Evolutionary conservation across 2,329 filamentous ascomycete genomes (phyloP), one percentile per base, ranked within the genome.

Genomic region (Coniochaeta sp.): DNA sequence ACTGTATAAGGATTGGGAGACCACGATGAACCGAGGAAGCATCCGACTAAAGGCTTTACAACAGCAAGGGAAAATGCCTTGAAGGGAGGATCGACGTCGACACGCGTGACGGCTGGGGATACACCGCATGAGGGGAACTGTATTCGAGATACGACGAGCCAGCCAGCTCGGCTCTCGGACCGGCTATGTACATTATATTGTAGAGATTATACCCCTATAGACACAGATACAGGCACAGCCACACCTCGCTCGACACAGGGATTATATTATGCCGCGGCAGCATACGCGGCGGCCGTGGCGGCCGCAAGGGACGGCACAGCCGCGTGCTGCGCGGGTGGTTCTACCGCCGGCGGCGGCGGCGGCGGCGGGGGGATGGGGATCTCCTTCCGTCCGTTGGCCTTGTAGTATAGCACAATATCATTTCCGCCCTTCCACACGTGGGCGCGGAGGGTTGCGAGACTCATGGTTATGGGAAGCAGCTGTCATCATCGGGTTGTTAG

Each of bases 381-480:
- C 62, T 83, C 79, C 74, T 91, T 93, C 69, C 85, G 86, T n/a
- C 92, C 93, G 67, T 97, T 99, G 58, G 89, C 82, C 71, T 93
- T 96, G 80, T 99, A 99, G 69, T 91, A 85, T 57, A 99, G 79
- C 58, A 96, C 76, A 64, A 99, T 89, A 74, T 99, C 95, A 67
- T 89, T 93, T n/a, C 91, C 91, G 50, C 90, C 91, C 68, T 96
- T 91, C 95, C 95, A 99, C 59, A 98, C 81, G 70, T 96, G 92
- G 2, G 92, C 89, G 34, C 93, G 88, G 50, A 99, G 86, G 0
- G 93, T 97, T 4, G 92, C 91, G n/a, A 99, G 83, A 38, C 89
- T 98, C 89, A 96, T 97, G 34, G 88, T 89, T 7, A 88, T 86
- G 2, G 89, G 84, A 28, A 98, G 79, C 61, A 89, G 73, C 82